phyloP scores from a whole-genome alignment of 1,139 yeast genomes.

The Sugiyamaella japonica region DNA sequence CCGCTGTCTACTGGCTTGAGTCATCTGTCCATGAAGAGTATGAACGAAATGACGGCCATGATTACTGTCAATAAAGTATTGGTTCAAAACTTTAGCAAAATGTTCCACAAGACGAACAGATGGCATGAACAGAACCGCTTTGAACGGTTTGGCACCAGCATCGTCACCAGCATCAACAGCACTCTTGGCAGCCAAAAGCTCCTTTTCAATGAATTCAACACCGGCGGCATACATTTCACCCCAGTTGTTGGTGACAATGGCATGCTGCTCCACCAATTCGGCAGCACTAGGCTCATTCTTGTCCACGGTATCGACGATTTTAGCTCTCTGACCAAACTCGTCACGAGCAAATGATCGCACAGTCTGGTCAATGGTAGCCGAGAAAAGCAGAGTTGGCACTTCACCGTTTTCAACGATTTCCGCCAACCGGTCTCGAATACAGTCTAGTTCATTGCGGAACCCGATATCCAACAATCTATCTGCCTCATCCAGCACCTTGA shows the following conservation, averaged over 20 bases:
- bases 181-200: slow-evolving; percentile 34
- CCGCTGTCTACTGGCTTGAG: slow-evolving; percentile 63
- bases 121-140: slow-evolving; percentile 80
- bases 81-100: slow-evolving; percentile 44
- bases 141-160: slow-evolving; percentile 47
- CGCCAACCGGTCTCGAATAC: slow-evolving; percentile 53
- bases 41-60: slow-evolving; percentile 23
- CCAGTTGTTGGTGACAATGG: slow-evolving; percentile 51
- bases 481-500: slow-evolving; percentile 84
- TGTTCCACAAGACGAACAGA: slow-evolving; percentile 70
- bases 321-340: slow-evolving; percentile 63
- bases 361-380: slow-evolving; percentile 79
- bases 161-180: slow-evolving; percentile 23
- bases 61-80: slow-evolving; percentile 25
- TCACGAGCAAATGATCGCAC: slow-evolving; percentile 65
- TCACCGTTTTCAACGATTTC: slow-evolving; percentile 34
- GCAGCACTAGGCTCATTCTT: slow-evolving; percentile 74
- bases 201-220: slow-evolving; percentile 31
- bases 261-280: slow-evolving; percentile 70
- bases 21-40: slow-evolving; percentile 67
- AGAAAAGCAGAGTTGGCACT: slow-evolving; percentile 71
- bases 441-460: slow-evolving; percentile 61
- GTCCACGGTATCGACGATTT: slow-evolving; percentile 74
- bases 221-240: slow-evolving; percentile 41
- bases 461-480: slow-evolving; percentile 79